These are phyloP conservation scores for Diplodia intermedia DNA, from an alignment of 2,329 filamentous ascomycete species.

Conservation along the genomic window DNA sequence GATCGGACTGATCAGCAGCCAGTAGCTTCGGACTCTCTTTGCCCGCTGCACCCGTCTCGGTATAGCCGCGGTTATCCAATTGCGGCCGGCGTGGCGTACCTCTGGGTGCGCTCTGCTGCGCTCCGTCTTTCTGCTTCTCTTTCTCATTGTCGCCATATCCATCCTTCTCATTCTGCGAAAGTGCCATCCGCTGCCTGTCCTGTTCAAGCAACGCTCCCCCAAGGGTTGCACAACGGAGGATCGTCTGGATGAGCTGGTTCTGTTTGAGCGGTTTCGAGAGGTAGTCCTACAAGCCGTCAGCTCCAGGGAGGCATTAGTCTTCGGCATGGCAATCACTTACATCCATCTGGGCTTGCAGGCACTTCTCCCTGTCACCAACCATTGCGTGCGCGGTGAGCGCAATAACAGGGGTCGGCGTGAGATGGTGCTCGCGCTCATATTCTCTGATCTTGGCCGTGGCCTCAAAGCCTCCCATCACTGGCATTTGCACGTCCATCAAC, in stretches of 20 bases:
- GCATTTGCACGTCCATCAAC: conserved; percentile 99
- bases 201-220: conserved; percentile 83
- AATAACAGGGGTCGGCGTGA: conserved; percentile 90
- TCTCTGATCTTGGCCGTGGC: conserved; percentile 96
- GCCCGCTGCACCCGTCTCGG: conserved; percentile 68
- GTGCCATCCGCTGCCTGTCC: conserved; percentile 59
- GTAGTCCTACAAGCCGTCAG: conserved; percentile 68
- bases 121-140: conserved; percentile 35
- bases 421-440: conserved; percentile 82
- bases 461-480: conserved; percentile 96
- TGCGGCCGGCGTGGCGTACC: conserved; percentile 55
- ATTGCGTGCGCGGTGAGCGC: conserved; percentile 97
- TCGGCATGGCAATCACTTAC: conserved; percentile 38
- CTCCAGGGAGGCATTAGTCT: conserved; percentile 28
- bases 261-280: conserved; percentile 95
- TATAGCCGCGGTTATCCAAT: conserved; percentile 70
- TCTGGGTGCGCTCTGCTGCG: conserved; percentile 33
- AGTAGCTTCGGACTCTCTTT: conserved; percentile 69
- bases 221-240: conserved; percentile 93
- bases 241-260: conserved; percentile 96
- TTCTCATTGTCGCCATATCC: conserved; percentile 35
- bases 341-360: conserved; percentile 98
- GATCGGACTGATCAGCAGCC: conserved; percentile 67
- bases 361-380: conserved; percentile 97
- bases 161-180: conserved; percentile 35